These are phyloP conservation scores for Kodamaea hsintzibuensis DNA, from an alignment of 805 yeast species.

Conservation along the genomic window DNA sequence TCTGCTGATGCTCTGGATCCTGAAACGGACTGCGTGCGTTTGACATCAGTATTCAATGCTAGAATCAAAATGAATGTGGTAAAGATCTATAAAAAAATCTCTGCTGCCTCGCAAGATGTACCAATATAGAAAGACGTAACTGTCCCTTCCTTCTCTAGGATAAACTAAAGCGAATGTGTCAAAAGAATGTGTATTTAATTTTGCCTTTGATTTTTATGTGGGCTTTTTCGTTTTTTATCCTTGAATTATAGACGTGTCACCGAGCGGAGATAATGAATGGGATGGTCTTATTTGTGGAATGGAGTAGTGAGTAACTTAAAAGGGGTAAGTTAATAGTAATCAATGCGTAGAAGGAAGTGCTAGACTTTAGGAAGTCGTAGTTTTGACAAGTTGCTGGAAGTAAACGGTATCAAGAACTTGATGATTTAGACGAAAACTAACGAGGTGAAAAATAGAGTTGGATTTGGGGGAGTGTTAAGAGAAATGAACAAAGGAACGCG, in stretches of 20 bases:
- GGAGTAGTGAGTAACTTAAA: too few relatives aligned
- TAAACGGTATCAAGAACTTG: too few relatives aligned
- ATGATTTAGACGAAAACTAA: not conserved
- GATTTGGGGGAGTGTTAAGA: not conserved
- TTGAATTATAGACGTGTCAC: not conserved
- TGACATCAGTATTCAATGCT: not conserved
- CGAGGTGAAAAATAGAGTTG: slow-evolving; percentile 1
- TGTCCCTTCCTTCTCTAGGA: not conserved
- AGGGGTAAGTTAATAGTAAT: too few relatives aligned
- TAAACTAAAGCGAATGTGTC: not conserved
- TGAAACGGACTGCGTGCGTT: slow-evolving; percentile 1
- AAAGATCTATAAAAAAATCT: not conserved
- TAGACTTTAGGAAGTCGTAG: too few relatives aligned
- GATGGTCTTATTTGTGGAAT: too few relatives aligned
- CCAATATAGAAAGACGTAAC: not conserved
- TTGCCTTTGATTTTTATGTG: not conserved
- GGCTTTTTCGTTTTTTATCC: not conserved
- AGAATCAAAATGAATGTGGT: not conserved
- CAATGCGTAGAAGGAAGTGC: too few relatives aligned
- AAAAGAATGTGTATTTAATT: not conserved
- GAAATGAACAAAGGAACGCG: not conserved
- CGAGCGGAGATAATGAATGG: not conserved
- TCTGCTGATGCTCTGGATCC: not conserved
- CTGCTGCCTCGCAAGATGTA: not conserved
- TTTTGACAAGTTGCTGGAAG: too few relatives aligned